A percentile compares a stretch with the other conserved stretches of the same genome.
Conservation (phyloP, 495 filamentous ascomycete species). For the Staphylotrichum tortipilum region DNA sequence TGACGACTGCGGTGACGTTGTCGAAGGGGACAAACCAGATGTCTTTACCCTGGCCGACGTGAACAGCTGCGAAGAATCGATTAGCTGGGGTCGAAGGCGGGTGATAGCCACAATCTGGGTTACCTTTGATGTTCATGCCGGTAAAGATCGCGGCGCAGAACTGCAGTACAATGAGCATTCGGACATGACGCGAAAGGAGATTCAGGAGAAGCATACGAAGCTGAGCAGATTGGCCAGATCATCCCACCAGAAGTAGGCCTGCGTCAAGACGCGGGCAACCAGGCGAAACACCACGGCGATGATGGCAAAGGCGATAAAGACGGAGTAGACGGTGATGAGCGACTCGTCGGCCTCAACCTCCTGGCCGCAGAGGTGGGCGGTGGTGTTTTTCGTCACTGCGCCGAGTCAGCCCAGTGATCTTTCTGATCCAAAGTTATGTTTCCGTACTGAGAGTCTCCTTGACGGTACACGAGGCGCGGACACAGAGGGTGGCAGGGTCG, state of each 20-base stretch:
- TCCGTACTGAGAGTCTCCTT: slow-evolving; percentile 13
- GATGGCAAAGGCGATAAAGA: slow-evolving; percentile 14
- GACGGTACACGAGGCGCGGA: slow-evolving; percentile 10
- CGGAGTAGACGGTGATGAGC: slow-evolving; percentile 10
- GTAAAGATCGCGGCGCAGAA: slow-evolving; percentile 11
- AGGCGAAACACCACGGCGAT: slow-evolving; percentile 17
- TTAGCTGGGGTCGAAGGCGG: not conserved
- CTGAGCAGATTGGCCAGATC: slow-evolving; percentile 19
- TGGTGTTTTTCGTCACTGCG: slow-evolving; percentile 13
- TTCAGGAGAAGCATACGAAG: slow-evolving; percentile 6
- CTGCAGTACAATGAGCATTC: not conserved
- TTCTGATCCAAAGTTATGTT: not conserved
- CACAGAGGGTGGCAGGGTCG: not conserved
- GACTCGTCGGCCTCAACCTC: not conserved
- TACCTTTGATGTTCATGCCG: slow-evolving; percentile 6
- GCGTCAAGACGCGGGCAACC: slow-evolving; percentile 17
- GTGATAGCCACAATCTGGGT: not conserved
- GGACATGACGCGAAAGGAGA: no score
- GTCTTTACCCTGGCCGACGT: slow-evolving; percentile 36
- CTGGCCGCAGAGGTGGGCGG: slow-evolving; percentile 10
- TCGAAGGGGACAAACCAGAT: slow-evolving; percentile 40
- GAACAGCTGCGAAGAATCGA: slow-evolving; percentile 20
- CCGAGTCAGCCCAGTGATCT: not conserved
- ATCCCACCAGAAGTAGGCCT: slow-evolving; percentile 26
- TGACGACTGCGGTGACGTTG: slow-evolving; percentile 29